Evolutionary conservation across 225 moss, liverwort and hornwort species (phyloP).

Genomic region (Polytrichum commune): DNA sequence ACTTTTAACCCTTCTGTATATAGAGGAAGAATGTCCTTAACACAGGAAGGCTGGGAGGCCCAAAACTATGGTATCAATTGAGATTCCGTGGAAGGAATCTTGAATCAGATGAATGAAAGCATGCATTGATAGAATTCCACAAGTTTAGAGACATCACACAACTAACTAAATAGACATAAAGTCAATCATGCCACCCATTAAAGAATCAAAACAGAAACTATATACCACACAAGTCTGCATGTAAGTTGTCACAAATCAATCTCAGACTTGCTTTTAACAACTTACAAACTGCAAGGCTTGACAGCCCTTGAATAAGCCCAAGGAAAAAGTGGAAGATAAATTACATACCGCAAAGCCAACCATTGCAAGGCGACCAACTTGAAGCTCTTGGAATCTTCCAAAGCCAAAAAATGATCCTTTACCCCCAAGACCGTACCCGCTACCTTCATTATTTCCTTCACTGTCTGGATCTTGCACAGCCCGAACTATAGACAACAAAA

Average conservation of each 20-base stretch:
- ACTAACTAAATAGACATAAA: no score
- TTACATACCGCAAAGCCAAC: slow-evolving; percentile 50
- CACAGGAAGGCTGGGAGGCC: no score
- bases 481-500: slow-evolving; percentile 32
- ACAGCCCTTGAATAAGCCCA: not conserved
- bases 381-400: slow-evolving; percentile 60
- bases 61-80: no score
- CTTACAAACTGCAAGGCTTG: not conserved
- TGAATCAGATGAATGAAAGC: not conserved
- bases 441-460: slow-evolving; percentile 21
- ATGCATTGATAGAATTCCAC: not conserved
- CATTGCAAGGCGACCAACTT: slow-evolving; percentile 72
- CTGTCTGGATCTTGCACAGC: slow-evolving; percentile 28
- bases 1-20: not conserved
- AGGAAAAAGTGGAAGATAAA: not conserved
- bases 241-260: no score
- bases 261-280: not conserved
- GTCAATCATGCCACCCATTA: no score
- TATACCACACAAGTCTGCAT: no score
- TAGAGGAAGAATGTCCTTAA: no score
- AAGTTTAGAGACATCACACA: no score
- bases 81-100: not conserved
- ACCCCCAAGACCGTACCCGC: slow-evolving; percentile 54
- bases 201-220: no score
- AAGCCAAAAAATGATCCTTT: slow-evolving; percentile 60